Percentiles rank a stretch among this genome's conserved stretches.
Conservation (phyloP, 2,329 filamentous ascomycete species). For the Penicillium expansum region DNA sequence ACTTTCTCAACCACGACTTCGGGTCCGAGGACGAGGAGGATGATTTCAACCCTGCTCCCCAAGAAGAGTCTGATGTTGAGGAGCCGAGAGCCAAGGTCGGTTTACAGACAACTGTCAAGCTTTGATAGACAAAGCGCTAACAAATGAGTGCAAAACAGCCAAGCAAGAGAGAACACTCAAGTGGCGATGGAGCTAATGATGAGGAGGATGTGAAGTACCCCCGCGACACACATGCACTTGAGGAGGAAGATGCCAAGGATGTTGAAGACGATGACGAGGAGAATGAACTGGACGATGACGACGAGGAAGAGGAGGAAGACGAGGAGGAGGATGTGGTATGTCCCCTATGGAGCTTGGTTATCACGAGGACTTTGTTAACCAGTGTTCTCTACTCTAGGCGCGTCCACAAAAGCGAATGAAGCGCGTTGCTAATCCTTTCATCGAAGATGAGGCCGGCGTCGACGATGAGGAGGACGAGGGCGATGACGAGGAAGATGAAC, state of each 20-base stretch:
- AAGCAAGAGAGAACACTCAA: constrained; percentile 16
- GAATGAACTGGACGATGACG: constrained; percentile 59
- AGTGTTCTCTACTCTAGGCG: constrained; percentile 29
- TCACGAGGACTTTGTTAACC: constrained; percentile 12
- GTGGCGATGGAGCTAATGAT: constrained; percentile 49
- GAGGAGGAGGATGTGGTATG: constrained; percentile 54
- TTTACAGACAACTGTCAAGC: constrained; percentile 1
- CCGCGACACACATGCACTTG: constrained; percentile 38
- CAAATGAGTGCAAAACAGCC: constrained; percentile 23
- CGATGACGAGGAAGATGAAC: constrained; percentile 85
- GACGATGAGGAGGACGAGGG: constrained; percentile 87
- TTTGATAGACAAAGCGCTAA: constrained; percentile 23
- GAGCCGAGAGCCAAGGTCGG: constrained; percentile 35
- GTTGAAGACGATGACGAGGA: constrained; percentile 51
- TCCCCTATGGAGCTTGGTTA: constrained; percentile 3
- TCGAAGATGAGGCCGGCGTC: constrained; percentile 97
- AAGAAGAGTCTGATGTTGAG: constrained; percentile 71
- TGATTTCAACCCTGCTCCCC: constrained; percentile 82
- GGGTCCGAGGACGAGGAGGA: constrained; percentile 70
- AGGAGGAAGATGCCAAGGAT: constrained; percentile 45
- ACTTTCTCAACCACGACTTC: constrained; percentile 52
- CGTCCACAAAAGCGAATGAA: constrained; percentile 77
- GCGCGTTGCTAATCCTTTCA: constrained; percentile 76
- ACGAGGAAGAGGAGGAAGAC: constrained; percentile 49
- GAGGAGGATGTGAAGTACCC: constrained; percentile 36